phyloP scores from a whole-genome alignment of 345 rosid genomes.

The Boechera stricta region DNA sequence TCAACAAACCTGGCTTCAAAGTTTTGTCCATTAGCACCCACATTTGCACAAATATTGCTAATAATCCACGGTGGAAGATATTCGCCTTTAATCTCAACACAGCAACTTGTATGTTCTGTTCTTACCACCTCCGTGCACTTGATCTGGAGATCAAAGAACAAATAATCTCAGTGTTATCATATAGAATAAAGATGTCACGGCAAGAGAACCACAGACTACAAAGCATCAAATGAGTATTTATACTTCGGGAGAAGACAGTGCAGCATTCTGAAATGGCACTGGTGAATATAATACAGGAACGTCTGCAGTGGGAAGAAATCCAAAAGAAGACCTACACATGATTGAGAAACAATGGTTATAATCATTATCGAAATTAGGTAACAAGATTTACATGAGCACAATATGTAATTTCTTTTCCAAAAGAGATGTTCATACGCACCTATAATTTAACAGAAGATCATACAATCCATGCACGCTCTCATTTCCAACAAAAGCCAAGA shows the following conservation, averaged over 20 bases:
- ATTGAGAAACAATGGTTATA: conserved; percentile 36
- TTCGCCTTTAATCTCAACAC: conserved; percentile 68
- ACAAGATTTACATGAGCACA: background rate
- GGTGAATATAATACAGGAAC: conserved; percentile 87
- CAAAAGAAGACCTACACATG: conserved; percentile 68
- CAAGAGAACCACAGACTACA: conserved; percentile 18
- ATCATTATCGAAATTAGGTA: background rate
- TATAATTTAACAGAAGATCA: conserved; percentile 86
- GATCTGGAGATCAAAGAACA: conserved; percentile 58
- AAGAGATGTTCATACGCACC: conserved; percentile 48
- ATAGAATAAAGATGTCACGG: background rate
- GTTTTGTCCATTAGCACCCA: conserved; percentile 60
- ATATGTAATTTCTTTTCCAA: conserved; percentile 8
- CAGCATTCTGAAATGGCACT: conserved; percentile 76
- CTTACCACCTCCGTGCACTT: conserved; percentile 70
- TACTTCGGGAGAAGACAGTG: conserved; percentile 88
- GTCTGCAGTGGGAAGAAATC: conserved; percentile 66
- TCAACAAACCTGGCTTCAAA: conserved; percentile 77
- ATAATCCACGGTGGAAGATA: conserved; percentile 89
- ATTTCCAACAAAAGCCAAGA: conserved; percentile 74
- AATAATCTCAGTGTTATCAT: background rate
- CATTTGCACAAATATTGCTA: conserved; percentile 62
- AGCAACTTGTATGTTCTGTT: conserved; percentile 49
- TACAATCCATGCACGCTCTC: conserved; percentile 73
- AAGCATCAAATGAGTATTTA: conserved; percentile 12